Evolutionary conservation across 495 filamentous ascomycete species (phyloP), one percentile per base, ranked within the genome.

Genomic region (Aspergillus incahuasiensis): DNA sequence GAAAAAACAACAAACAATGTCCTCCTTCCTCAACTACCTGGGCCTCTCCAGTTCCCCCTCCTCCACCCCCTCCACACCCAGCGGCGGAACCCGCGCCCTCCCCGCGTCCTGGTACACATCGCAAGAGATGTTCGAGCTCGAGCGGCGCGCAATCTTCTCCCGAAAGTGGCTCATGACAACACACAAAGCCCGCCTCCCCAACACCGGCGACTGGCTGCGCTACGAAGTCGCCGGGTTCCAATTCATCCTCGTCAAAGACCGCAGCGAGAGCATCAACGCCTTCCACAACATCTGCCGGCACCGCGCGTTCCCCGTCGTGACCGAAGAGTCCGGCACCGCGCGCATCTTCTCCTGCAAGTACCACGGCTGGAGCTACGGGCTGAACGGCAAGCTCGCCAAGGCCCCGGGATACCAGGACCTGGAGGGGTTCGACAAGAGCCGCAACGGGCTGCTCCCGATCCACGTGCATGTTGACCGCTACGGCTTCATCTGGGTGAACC

Each of bases 271-370:
- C 68, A 73, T 83, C 63, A 82, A 80, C 41, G 80, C 72, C n/a
- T 82, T 84, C 62, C 77, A 83, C 66, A 83, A 83, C 53, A 74
- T 81, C 34, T 84, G 81, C 56, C 67, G 81, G 25, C 81, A 84
- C 57, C 76, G 80, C 11, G 80, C 80, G 25, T 83, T 76, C 62
- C 79, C 80, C 7, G 72, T 84, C 19, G 78, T 83, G 8, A 74
- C 72, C 11, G 74, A 76, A 38, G 69, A 75, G 6, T 53, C 64
- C 8, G 82, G 82, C 5, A 74, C 68, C 8, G 64, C 78, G 15
- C 69, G 71, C 6, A 76, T 83, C 54, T 75, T 84, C 51, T 66
- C 74, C 25, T 85, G 81, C 66, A 75, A 77, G 53, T 85, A 84
- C 50, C 82, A 85, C 66, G 82, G 82, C 48, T 85, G 82, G 81